Evolutionary conservation across 2,329 filamentous ascomycete genomes (phyloP).

Genomic region (Chaetothyriales sp.): DNA sequence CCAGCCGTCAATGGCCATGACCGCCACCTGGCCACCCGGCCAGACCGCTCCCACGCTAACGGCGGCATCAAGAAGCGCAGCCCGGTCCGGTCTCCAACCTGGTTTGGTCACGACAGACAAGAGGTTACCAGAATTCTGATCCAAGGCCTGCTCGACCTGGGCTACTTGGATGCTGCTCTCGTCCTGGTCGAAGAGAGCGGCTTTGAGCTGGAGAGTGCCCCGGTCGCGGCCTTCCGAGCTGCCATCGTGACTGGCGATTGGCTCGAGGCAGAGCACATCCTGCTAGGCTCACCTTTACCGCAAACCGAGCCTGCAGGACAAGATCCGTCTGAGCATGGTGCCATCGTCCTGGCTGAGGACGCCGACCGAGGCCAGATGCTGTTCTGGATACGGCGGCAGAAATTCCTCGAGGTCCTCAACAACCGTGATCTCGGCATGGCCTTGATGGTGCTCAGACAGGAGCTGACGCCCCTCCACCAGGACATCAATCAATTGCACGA

Average conservation of each 20-base stretch:
- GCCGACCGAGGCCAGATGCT: constrained; percentile 67
- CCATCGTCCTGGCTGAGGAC: constrained; percentile 58
- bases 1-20: constrained; percentile 42
- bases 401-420: constrained; percentile 83
- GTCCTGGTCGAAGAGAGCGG: constrained; percentile 68
- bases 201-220: constrained; percentile 69
- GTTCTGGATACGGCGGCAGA: constrained; percentile 82
- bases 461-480: constrained; percentile 72
- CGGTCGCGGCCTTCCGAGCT: constrained; percentile 69
- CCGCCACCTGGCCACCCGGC: constrained; percentile 20
- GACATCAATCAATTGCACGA: constrained; percentile 64
- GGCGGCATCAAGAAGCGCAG: constrained; percentile 23
- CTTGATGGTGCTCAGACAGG: constrained; percentile 66
- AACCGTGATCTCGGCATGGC: constrained; percentile 56
- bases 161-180: constrained; percentile 63
- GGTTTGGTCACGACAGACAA: constrained; percentile 77
- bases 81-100: constrained; percentile 31
- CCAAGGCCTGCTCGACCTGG: constrained; percentile 76
- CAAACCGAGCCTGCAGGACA: constrained; percentile 29
- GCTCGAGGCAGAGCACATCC: constrained; percentile 66
- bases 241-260: constrained; percentile 71
- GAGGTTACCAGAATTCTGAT: constrained; percentile 88
- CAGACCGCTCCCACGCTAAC: constrained; percentile 27
- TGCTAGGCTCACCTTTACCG: constrained; percentile 41
- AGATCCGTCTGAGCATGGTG: constrained; percentile 23